Conservation (phyloP, 192 early-diverging fungal species). For the Entomortierella lignicola region DNA sequence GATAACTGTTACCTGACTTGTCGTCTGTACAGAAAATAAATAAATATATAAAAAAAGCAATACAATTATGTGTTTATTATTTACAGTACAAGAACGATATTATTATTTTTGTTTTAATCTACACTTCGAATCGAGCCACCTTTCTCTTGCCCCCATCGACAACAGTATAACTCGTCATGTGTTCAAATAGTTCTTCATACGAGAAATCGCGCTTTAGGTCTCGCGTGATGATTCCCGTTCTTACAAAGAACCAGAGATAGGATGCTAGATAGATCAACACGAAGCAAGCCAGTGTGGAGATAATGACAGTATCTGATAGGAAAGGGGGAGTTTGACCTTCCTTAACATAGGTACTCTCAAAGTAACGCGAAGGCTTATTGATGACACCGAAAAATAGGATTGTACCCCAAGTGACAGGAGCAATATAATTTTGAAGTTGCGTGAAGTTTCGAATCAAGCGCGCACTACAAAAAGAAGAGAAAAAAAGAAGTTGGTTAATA, state of each 20-base stretch:
- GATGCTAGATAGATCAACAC: slow-evolving; percentile 6
- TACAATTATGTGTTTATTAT: too few species aligned
- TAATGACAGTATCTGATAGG: slow-evolving; percentile 16
- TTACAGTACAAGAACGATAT: too few species aligned
- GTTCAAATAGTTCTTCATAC: slow-evolving; percentile 41
- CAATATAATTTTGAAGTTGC: slow-evolving; percentile 38
- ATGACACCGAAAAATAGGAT: slow-evolving; percentile 41
- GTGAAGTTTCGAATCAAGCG: slow-evolving; percentile 51
- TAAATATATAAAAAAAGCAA: too few species aligned
- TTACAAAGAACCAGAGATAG: slow-evolving; percentile 44
- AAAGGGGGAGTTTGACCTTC: slow-evolving; percentile 28
- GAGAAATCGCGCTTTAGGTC: slow-evolving; percentile 40
- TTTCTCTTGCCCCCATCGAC: slow-evolving; percentile 16
- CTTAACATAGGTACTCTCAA: slow-evolving; percentile 1
- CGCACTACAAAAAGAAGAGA: slow-evolving; percentile 7
- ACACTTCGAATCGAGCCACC: slow-evolving; percentile 29
- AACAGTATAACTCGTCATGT: slow-evolving; percentile 20
- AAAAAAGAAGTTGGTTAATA: too few species aligned
- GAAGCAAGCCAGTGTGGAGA: neutral
- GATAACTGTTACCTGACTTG: too few species aligned
- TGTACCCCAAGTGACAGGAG: slow-evolving; percentile 35
- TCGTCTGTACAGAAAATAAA: too few species aligned
- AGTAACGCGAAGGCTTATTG: slow-evolving; percentile 33
- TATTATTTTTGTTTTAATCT: too few species aligned
- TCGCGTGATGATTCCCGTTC: slow-evolving; percentile 15